Evolutionary conservation across 306 rosid species (phyloP).

Genomic region (Morella rubra): DNA sequence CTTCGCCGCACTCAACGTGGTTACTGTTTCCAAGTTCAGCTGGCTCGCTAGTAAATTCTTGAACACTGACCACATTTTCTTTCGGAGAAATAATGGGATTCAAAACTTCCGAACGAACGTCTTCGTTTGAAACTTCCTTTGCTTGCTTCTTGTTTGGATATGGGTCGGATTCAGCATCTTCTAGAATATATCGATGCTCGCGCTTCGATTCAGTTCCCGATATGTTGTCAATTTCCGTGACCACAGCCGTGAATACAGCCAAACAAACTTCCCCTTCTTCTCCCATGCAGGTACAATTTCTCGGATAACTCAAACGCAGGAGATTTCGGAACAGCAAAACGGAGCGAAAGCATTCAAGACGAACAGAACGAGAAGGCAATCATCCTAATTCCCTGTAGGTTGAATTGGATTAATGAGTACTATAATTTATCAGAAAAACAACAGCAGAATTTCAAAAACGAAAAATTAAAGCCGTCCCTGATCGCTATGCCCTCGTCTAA

Average conservation of each 20-base stretch:
- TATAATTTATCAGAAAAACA: no score
- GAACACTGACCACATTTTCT: constrained; percentile 55
- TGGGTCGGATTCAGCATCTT: constrained; percentile 38
- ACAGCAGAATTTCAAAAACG: background rate
- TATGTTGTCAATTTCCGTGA: constrained; percentile 38
- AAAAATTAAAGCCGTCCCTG: background rate
- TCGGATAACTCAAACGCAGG: constrained; percentile 23
- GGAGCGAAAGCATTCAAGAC: constrained; percentile 50
- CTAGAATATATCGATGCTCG: constrained; percentile 49
- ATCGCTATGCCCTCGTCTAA: constrained; percentile 33
- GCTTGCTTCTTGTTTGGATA: constrained; percentile 68
- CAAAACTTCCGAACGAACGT: constrained; percentile 80
- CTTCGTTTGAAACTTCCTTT: constrained; percentile 78
- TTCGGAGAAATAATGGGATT: constrained; percentile 65
- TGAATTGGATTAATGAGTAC: constrained; percentile 2
- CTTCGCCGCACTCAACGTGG: constrained; percentile 73
- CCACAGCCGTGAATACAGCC: constrained; percentile 44
- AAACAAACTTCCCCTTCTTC: constrained; percentile 53
- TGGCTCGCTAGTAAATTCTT: constrained; percentile 80
- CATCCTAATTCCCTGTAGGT: constrained; percentile 1
- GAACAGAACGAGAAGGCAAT: background rate
- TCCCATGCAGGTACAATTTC: constrained; percentile 61
- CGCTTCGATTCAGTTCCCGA: constrained; percentile 63
- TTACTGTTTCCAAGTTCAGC: constrained; percentile 35
- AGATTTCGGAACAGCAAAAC: constrained; percentile 30